Evolutionary conservation across 371 early-diverging fungal genomes (phyloP).

Genomic region (Apophysomyces elegans): DNA sequence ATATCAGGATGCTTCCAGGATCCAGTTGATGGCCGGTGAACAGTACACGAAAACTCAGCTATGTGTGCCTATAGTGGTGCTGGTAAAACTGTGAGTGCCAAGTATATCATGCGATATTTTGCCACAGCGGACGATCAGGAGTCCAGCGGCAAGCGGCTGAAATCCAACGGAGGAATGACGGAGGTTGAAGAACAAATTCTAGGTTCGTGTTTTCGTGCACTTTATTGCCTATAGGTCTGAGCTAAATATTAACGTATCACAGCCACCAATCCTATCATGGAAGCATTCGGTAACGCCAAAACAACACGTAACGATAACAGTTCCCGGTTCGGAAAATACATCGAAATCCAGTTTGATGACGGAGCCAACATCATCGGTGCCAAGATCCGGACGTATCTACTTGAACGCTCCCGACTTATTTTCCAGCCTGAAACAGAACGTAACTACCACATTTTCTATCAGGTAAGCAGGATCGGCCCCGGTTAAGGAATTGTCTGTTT

Average conservation of each 20-base stretch:
- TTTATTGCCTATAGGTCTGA: not conserved
- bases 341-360: constrained; percentile 88
- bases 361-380: constrained; percentile 92
- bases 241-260: constrained; percentile 3
- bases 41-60: not conserved
- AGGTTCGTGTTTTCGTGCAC: constrained; percentile 25
- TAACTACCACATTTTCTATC: constrained; percentile 99
- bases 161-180: constrained; percentile 51
- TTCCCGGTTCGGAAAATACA: constrained; percentile 99
- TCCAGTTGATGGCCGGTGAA: not conserved
- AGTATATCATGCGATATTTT: constrained; percentile 96
- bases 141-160: constrained; percentile 29
- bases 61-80: constrained; percentile 64
- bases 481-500: not conserved
- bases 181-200: constrained; percentile 79
- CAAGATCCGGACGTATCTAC: constrained; percentile 93
- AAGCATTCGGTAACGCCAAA: constrained; percentile 99
- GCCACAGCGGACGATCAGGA: constrained; percentile 81
- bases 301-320: constrained; percentile 99
- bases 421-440: constrained; percentile 93
- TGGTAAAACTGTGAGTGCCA: constrained; percentile 93
- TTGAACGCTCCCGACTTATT: constrained; percentile 97
- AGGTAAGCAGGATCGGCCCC: constrained; percentile 37
- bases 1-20: not conserved
- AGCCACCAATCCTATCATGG: constrained; percentile 98